phyloP scores from a whole-genome alignment of 345 rosid species.

The Hibiscus mutabilis region DNA sequence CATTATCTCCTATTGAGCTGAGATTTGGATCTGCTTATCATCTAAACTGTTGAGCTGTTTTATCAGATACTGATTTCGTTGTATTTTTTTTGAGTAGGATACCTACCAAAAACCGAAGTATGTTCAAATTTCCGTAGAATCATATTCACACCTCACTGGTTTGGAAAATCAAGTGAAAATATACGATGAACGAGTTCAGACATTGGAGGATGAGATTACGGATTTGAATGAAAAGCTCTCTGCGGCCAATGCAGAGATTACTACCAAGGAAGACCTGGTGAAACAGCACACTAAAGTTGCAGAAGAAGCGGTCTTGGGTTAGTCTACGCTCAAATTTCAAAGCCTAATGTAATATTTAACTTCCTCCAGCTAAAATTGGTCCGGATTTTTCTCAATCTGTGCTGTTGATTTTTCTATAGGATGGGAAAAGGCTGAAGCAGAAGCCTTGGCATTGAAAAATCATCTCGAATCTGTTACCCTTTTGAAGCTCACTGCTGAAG shows the following conservation, averaged over 20 bases:
- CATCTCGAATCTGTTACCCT: constrained; percentile 79
- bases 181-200: constrained; percentile 50
- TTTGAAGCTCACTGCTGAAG: constrained; percentile 82
- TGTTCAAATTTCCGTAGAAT: constrained; percentile 86
- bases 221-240: constrained; percentile 69
- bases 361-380: background rate
- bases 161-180: constrained; percentile 63
- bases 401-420: constrained; percentile 38
- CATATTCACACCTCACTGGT: constrained; percentile 62
- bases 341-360: background rate
- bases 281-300: constrained; percentile 98
- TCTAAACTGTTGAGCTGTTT: background rate
- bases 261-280: constrained; percentile 71
- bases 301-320: constrained; percentile 97
- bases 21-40: background rate
- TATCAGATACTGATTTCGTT: background rate
- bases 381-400: background rate
- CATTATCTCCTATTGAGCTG: background rate
- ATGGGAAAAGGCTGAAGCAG: constrained; percentile 99
- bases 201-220: constrained; percentile 62
- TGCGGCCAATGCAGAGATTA: constrained; percentile 59
- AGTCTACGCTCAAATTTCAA: background rate
- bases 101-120: constrained; percentile 61
- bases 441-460: constrained; percentile 79
- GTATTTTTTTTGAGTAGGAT: constrained; percentile 40